Conservation (phyloP, 805 yeast genomes). For the Wickerhamomyces alni region DNA sequence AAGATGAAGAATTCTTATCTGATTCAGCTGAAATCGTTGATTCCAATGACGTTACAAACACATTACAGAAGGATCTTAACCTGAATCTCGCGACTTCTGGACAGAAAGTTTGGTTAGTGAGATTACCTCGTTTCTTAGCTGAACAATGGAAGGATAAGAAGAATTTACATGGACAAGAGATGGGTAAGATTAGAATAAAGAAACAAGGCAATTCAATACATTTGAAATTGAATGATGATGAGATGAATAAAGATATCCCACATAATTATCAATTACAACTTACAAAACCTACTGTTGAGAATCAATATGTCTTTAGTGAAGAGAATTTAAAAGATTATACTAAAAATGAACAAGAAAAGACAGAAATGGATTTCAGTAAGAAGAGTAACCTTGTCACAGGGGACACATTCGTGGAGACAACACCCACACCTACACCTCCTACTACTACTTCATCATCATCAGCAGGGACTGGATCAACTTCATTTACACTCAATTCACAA, state of each 20-base stretch:
- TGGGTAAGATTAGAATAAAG: constrained; percentile 66
- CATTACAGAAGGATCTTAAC: constrained; percentile 46
- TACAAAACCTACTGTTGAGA: constrained; percentile 73
- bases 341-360: constrained; percentile 27
- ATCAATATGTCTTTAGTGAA: constrained; percentile 85
- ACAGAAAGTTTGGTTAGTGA: constrained; percentile 87
- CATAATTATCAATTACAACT: constrained; percentile 77
- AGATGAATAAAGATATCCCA: constrained; percentile 57
- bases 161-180: constrained; percentile 60
- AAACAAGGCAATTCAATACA: constrained; percentile 41
- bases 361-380: constrained; percentile 20
- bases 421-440: neutral
- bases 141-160: constrained; percentile 70
- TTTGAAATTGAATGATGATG: constrained; percentile 46
- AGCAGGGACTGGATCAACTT: neutral
- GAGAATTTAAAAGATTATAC: constrained; percentile 61
- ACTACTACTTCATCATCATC: constrained; percentile 2
- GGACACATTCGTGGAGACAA: neutral
- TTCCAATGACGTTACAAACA: constrained; percentile 37
- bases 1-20: constrained; percentile 34
- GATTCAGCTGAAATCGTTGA: constrained; percentile 39
- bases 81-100: constrained; percentile 56
- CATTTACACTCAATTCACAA: constrained; percentile 13
- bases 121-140: constrained; percentile 82
- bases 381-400: constrained; percentile 6